Evolutionary conservation across 352 stramenopile species (phyloP).

Genomic region (Pythium sp.): DNA sequence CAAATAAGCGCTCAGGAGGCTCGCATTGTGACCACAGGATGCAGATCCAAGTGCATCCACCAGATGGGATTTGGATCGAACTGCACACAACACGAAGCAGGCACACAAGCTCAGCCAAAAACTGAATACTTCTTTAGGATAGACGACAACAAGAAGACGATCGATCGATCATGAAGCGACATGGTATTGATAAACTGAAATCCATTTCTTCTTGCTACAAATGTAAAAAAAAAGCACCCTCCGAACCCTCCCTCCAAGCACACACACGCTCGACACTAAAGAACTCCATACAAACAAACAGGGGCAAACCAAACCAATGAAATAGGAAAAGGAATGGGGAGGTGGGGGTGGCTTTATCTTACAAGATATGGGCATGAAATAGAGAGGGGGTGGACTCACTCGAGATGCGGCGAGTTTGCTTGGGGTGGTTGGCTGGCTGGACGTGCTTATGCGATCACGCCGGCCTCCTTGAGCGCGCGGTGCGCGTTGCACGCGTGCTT

Average conservation of each 20-base stretch:
- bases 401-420: conserved; percentile 12
- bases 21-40: neutral
- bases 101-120: neutral
- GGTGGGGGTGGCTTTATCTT: conserved; percentile 27
- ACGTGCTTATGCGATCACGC: conserved; percentile 59
- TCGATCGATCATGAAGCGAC: neutral
- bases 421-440: neutral
- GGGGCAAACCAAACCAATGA: conserved; percentile 13
- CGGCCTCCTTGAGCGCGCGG: conserved; percentile 70
- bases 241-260: neutral
- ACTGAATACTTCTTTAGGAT: neutral
- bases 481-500: conserved; percentile 84
- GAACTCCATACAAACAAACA: conserved; percentile 11
- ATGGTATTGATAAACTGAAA: too few relatives aligned
- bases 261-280: conserved; percentile 2
- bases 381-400: neutral
- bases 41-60: conserved; percentile 4
- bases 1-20: neutral
- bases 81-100: neutral
- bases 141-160: neutral
- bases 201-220: conserved; percentile 7
- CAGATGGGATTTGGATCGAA: conserved; percentile 4
- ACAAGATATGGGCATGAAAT: conserved; percentile 31
- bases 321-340: conserved; percentile 12
- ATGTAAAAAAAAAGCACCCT: conserved; percentile 2